phyloP scores from a whole-genome alignment of 345 rosid genomes.

The Acer campestre region DNA sequence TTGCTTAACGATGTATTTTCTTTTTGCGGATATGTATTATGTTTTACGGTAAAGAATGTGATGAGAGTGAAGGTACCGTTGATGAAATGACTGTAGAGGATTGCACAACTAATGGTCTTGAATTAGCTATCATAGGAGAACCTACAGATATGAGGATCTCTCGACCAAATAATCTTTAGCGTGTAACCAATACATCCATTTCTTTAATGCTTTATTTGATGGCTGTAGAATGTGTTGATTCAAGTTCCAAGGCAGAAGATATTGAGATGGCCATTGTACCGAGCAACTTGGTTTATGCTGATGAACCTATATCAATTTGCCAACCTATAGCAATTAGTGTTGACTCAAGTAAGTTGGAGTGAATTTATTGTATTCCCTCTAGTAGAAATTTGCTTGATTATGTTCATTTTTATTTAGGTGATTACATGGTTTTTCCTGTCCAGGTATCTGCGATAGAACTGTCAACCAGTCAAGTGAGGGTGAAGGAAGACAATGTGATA shows the following conservation, averaged over 20 bases:
- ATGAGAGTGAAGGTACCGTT: no score
- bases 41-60: background rate
- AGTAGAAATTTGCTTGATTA: background rate
- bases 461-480: background rate
- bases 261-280: background rate
- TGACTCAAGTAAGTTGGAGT: constrained; percentile 2
- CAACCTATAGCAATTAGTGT: background rate
- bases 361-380: background rate
- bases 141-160: background rate
- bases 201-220: no score
- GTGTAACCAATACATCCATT: background rate
- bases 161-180: background rate
- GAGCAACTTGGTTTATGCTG: background rate
- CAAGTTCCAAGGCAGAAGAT: background rate
- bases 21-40: no score
- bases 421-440: constrained; percentile 2
- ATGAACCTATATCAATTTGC: constrained; percentile 11
- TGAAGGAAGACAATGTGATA: background rate
- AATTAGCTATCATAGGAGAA: background rate
- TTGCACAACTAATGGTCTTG: background rate
- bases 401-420: no score
- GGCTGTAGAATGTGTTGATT: background rate
- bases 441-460: background rate
- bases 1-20: background rate
- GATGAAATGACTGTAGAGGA: background rate